Evolutionary conservation across 345 rosid genomes (phyloP).

Genomic region (Erysimum cheiranthoides): DNA sequence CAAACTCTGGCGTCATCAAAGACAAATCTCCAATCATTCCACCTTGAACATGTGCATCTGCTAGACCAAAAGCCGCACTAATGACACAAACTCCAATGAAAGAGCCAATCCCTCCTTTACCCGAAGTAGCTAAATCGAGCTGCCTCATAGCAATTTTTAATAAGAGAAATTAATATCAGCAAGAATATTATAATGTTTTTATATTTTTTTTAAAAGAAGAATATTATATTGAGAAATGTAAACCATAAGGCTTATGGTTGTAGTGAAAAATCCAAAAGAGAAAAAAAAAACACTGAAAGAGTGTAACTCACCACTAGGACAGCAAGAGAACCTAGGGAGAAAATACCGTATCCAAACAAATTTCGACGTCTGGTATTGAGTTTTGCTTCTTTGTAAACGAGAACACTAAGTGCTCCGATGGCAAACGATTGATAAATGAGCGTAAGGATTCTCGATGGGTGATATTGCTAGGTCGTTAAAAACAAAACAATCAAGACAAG

Average conservation of each 20-base stretch:
- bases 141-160: slow-evolving; percentile 34
- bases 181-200: not conserved
- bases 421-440: slow-evolving; percentile 77
- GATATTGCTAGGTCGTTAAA: slow-evolving; percentile 58
- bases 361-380: slow-evolving; percentile 67
- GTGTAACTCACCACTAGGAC: slow-evolving; percentile 57
- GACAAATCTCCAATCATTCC: slow-evolving; percentile 85
- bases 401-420: slow-evolving; percentile 57
- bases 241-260: not conserved
- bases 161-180: not conserved
- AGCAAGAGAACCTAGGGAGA: slow-evolving; percentile 60
- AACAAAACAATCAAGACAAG: not conserved
- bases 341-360: slow-evolving; percentile 66
- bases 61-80: slow-evolving; percentile 68
- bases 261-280: not conserved
- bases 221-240: not conserved
- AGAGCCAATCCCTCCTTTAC: slow-evolving; percentile 70
- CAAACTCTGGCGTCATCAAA: slow-evolving; percentile 78
- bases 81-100: slow-evolving; percentile 62
- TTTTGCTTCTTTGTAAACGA: slow-evolving; percentile 66
- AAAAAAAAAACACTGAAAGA: too few relatives aligned
- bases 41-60: slow-evolving; percentile 84
- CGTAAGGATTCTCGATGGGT: slow-evolving; percentile 84
- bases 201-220: too few relatives aligned
- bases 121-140: slow-evolving; percentile 71